Evolutionary conservation across 352 stramenopile species (phyloP), one percentile per base, ranked within the genome.

Genomic region (Elongisporangium anandrum): DNA sequence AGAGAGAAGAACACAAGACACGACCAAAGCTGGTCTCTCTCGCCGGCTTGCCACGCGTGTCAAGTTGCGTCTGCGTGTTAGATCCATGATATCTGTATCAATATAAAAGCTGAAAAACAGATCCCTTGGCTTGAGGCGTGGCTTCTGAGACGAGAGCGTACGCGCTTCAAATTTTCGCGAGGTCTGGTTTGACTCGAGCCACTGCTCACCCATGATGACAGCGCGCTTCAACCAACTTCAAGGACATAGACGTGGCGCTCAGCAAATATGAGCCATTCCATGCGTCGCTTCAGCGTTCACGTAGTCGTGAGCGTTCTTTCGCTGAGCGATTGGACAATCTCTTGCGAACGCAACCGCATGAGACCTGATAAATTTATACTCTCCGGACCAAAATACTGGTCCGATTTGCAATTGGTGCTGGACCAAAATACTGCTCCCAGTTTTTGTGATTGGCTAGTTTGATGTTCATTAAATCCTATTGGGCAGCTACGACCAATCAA

Each of bases 131-230:
- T 34, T 34, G 24, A 8, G 7, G 24, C 7, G 4, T 34, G 24
- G 3, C 24, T 34, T 7, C n/a, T 21, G 48, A 52, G 48, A 52
- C n/a, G 21, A 52, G 48, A 21, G 19, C 15, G 16, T n/a, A 50
- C 16, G 4, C n/a, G 13, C 17, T 22, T 50, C 45, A 50, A 38
- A 22, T 54, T 2, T 68, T 62, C 34, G 56, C 7, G 56, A 68
- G 34, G 34, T 45, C 34, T 45, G 34, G 4, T 17, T 45, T 45
- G 13, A 45, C 29, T 7, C 24, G 24, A 34, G 29, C 29, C 29
- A 39, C 4, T 12, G 17, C 34, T 45, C 34, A 45, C 34, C 34
- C 34, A 45, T 17, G 34, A 45, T 45, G 34, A 45, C 34, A 1
- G 34, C 34, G 10, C 34, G 13, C 34, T 45, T 45, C 34, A 45